Base-by-base conservation (phyloP, 768 basidiomycete species). In the Lyophyllum semitale region DNA sequence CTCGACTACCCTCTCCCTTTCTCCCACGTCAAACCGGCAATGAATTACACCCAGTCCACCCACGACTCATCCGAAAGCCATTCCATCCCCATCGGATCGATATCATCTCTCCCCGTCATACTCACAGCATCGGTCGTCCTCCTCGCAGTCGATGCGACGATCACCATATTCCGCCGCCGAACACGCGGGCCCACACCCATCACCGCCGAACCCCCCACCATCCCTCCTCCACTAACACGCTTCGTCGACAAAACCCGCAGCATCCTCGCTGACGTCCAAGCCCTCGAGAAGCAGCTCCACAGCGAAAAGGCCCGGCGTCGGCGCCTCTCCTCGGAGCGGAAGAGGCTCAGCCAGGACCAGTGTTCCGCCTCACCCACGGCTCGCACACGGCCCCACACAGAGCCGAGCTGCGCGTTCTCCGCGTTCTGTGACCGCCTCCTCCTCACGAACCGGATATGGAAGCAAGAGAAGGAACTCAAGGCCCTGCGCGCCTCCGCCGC, bases 371-470 rank as follows among this genome's bases (percentile, higher is more conserved):
- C 51, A 51, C 26, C 32, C 27, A n/a, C 37, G 33, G 30, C 26
- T 35, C 26, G 22, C 25, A 32, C 17, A 43, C 23, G 25, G 22
- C 41, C 8, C 48, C n/a, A 35, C 35, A 50, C 17, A 3, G 40
- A 17, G 37, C 15, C 59, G 30, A 60, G 58, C 41, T 53, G 35
- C 48, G 66, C 62, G 12, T 78, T 80, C 57, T 63, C 64, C 7
- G 61, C 67, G 15, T 76, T 79, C 58, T 77, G 75, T 61, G 75
- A 77, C 42, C 71, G 70, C 4, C 67, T 78, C 20, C 56, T 78
- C 18, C 62, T 71, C 18, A 68, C 68, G 53, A 77, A 78, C 57
- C 68, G 65, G 17, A 65, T 77, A 22, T 73, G 74, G 75, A 69
- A 71, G 54, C 75, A 75, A 54, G 69, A 75, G 53, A 67, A 63